Conservation (phyloP, 1,284 basidiomycete genomes). For the Vanrija pseudolonga region DNA sequence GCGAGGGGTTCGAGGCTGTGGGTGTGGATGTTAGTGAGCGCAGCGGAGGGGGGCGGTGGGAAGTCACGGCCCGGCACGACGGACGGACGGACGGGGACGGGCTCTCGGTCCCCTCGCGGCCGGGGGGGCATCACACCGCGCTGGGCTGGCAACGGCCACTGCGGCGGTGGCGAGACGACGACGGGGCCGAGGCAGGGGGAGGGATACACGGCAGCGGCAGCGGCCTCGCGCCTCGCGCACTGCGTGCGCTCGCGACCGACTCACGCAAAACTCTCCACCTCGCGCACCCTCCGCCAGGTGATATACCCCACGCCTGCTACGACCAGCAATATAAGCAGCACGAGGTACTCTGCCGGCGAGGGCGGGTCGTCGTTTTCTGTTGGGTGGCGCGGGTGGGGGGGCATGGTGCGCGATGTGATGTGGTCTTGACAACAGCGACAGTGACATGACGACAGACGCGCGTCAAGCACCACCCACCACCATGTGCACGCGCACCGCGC, state of each 20-base stretch:
- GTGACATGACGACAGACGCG: neutral
- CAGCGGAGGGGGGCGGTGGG: neutral
- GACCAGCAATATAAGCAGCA: conserved; percentile 23
- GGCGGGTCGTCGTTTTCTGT: conserved; percentile 1
- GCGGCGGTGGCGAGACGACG: too few relatives aligned
- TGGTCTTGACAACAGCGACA: neutral
- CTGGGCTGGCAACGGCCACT: too few relatives aligned
- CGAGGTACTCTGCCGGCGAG: conserved; percentile 13
- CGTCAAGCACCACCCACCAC: too few relatives aligned
- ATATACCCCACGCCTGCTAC: conserved; percentile 22
- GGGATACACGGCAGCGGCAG: neutral
- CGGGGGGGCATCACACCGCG: too few relatives aligned
- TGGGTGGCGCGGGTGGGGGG: neutral
- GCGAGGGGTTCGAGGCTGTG: neutral
- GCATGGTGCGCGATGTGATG: neutral
- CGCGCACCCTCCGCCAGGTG: conserved; percentile 9
- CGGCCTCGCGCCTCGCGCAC: neutral
- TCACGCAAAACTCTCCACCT: conserved; percentile 5
- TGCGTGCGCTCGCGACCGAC: neutral
- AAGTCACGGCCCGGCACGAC: too few relatives aligned
- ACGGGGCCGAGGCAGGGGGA: too few relatives aligned
- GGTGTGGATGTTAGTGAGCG: too few relatives aligned
- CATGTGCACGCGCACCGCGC: neutral
- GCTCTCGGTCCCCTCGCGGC: too few relatives aligned
- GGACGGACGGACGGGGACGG: too few relatives aligned